These are phyloP conservation scores for Annulohypoxylon bovei DNA, from an alignment of 495 filamentous ascomycete species.

Conservation along the genomic window DNA sequence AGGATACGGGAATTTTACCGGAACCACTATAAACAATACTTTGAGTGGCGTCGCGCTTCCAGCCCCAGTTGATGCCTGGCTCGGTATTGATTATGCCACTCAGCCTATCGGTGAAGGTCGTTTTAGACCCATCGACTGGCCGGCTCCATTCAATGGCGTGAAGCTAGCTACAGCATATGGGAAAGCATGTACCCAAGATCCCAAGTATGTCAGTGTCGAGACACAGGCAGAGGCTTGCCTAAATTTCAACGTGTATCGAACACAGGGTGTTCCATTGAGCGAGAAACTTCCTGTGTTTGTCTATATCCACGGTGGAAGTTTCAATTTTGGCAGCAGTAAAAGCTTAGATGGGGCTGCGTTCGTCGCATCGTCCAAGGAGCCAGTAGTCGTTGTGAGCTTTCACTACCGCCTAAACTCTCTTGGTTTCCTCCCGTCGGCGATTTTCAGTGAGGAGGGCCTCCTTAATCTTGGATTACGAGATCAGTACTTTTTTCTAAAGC, in stretches of 20 bases:
- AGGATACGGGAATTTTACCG: conserved; percentile 34
- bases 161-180: conserved; percentile 30
- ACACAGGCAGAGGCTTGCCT: conserved; percentile 58
- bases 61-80: conserved; percentile 36
- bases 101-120: conserved; percentile 37
- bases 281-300: conserved; percentile 65
- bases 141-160: conserved; percentile 26
- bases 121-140: conserved; percentile 36
- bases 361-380: conserved; percentile 61
- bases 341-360: conserved; percentile 60
- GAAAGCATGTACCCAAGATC: conserved; percentile 30
- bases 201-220: conserved; percentile 24
- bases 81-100: conserved; percentile 39
- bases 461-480: conserved; percentile 75
- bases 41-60: conserved; percentile 30
- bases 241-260: conserved; percentile 60
- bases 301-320: conserved; percentile 65
- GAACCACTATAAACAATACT: conserved; percentile 26
- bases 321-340: conserved; percentile 57
- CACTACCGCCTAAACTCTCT: conserved; percentile 74
- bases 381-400: conserved; percentile 67
- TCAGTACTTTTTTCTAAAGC: conserved; percentile 65
- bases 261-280: conserved; percentile 41
- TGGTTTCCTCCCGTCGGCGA: conserved; percentile 68
- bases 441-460: conserved; percentile 63